Evolutionary conservation across 225 moss, liverwort and hornwort species (phyloP), one percentile per base, ranked within the genome.

Genomic region (Thuidium tamariscinum): DNA sequence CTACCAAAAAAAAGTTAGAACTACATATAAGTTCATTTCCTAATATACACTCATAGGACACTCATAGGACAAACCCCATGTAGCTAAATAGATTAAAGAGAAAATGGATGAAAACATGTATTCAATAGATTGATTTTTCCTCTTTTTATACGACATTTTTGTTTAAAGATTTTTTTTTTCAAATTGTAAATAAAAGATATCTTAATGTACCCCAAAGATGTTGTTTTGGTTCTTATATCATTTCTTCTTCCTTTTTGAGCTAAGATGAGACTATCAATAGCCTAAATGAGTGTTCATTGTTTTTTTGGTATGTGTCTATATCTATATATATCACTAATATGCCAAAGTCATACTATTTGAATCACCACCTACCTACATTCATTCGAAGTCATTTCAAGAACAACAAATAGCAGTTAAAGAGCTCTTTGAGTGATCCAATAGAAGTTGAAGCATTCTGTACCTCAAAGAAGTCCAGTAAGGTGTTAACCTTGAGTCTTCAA

Each of bases 401-500:
- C 17, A 72, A 46, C 4, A 11, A 10, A 16, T 27, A 16, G 42
- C 0, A 70, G 16, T 42, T 27, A 9, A 70, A 70, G 26, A 26
- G 3, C 9, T 23, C 4, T 41, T 41, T 41, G 4, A 69, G 25
- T 41, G 8, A 26, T 70, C 1, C 5, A 41, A 25, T 26, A 7
- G 26, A 70, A 70, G 15, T 26, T 26, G 26, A 42, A 70, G 18
- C 17, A 71, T 44, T 71, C 27, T 46, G 27, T 44, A 17, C 30
- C 11, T 72, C 0, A 30, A 30, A 0, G 17, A 4, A 18, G 4
- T 48, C 1, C 0, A 0, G 3, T 44, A 10, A 44, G 8, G 8
- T 27, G 5, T 42, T 27, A 3, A 42, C 1, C 16, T 27, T 71
- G 5, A 3, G 46, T 46, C 10, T 10, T 46, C 10, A 10, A 70